phyloP scores from a whole-genome alignment of 257 asterid genomes.

The Forsythia suspensa region DNA sequence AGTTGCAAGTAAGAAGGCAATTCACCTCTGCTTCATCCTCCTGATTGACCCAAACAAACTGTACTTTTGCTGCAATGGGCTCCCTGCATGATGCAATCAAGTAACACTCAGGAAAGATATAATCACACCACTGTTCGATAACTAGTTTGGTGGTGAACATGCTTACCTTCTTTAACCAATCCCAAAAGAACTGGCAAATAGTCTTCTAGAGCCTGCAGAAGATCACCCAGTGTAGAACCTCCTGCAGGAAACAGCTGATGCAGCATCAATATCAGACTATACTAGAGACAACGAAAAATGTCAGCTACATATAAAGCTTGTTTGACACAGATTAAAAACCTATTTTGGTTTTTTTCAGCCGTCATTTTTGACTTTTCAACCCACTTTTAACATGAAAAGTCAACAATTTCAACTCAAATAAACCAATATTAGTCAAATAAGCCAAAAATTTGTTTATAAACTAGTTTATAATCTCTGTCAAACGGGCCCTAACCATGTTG shows the following conservation, averaged over 20 bases:
- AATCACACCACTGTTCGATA: conserved; percentile 5
- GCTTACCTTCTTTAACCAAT: conserved; percentile 87
- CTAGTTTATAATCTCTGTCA: no score
- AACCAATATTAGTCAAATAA: no score
- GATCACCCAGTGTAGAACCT: conserved; percentile 87
- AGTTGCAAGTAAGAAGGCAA: conserved; percentile 14
- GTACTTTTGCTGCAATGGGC: conserved; percentile 84
- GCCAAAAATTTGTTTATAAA: no score
- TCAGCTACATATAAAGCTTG: not conserved
- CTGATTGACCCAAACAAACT: conserved; percentile 90
- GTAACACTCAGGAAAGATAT: conserved; percentile 21
- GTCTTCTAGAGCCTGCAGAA: conserved; percentile 88
- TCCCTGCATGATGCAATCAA: conserved; percentile 50
- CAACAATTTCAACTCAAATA: no score
- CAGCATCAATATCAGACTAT: conserved; percentile 32
- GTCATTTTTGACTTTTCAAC: no score
- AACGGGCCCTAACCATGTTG: conserved; percentile 58
- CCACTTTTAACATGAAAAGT: no score
- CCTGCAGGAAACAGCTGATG: conserved; percentile 59
- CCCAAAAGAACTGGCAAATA: conserved; percentile 92
- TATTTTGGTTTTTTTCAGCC: no score
- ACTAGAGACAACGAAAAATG: conserved; percentile 17
- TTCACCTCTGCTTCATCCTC: conserved; percentile 93
- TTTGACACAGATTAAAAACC: not conserved
- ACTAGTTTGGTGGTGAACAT: conserved; percentile 2